Percentiles rank a stretch among this genome's conserved stretches.
phyloP scores from a whole-genome alignment of 805 yeast species.

The Yarrowia sp. region DNA sequence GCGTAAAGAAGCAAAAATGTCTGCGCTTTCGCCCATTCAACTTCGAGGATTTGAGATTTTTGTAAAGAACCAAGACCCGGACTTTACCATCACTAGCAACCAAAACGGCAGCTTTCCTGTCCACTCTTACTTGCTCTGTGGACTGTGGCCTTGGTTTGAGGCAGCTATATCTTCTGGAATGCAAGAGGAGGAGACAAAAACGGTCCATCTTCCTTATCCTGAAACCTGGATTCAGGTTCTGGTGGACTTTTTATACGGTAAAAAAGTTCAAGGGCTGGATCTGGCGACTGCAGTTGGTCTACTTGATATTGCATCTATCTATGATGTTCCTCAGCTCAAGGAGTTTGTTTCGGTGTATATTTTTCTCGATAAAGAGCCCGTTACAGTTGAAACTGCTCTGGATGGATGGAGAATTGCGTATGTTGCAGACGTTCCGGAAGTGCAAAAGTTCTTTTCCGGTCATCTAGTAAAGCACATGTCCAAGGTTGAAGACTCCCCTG shows the following conservation, averaged over 20 bases:
- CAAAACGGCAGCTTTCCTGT: neutral
- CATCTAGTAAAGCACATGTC: neutral
- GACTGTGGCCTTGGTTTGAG: neutral
- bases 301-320: neutral
- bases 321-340: neutral
- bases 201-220: neutral
- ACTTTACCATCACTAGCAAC: neutral
- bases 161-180: neutral
- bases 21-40: neutral
- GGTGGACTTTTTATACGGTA: neutral
- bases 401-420: neutral
- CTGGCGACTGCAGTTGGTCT: neutral
- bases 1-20: too few relatives aligned
- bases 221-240: neutral
- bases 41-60: neutral
- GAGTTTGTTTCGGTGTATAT: neutral
- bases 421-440: neutral
- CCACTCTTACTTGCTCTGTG: neutral
- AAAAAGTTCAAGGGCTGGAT: neutral
- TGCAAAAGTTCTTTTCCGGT: neutral
- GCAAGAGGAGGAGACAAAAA: neutral
- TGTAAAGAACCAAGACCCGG: neutral
- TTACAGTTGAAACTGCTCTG: neutral
- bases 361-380: neutral
- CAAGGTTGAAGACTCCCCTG: neutral